Evolutionary conservation across 2,329 filamentous ascomycete genomes (phyloP).

Genomic region (Exophiala lecanii-corni): DNA sequence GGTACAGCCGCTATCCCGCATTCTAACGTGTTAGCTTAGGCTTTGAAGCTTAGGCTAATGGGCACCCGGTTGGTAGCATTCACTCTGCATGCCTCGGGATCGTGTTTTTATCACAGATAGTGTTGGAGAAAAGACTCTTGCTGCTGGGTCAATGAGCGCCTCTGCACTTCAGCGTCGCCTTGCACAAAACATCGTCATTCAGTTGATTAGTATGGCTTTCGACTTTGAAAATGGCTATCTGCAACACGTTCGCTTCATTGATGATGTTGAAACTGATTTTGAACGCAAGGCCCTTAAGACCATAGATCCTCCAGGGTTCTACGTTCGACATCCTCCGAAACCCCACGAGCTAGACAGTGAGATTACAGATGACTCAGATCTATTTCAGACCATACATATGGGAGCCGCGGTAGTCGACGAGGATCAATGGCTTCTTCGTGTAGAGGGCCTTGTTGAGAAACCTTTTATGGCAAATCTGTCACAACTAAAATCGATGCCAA

Average conservation of each 20-base stretch:
- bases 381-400: constrained; percentile 38
- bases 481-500: constrained; percentile 28
- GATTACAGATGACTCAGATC: constrained; percentile 28
- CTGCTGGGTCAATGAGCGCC: too few species aligned
- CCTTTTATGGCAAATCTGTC: constrained; percentile 29
- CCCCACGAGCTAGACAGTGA: constrained; percentile 28
- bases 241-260: constrained; percentile 11
- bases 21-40: too few species aligned
- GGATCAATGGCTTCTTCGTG: constrained; percentile 28
- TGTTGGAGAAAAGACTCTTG: too few species aligned
- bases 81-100: too few species aligned
- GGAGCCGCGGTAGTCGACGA: constrained; percentile 30
- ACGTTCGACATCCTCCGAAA: constrained; percentile 26
- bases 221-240: constrained; percentile 2
- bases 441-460: constrained; percentile 31
- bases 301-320: constrained; percentile 19
- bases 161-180: too few species aligned
- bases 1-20: too few species aligned
- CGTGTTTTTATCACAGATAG: too few species aligned
- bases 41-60: too few species aligned
- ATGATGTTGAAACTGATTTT: background rate
- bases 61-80: too few species aligned
- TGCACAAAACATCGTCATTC: too few species aligned
- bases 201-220: too few species aligned
- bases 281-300: constrained; percentile 17